Base-by-base conservation (phyloP, 176 grass and related monocot species). In the Saccharum officinarum region DNA sequence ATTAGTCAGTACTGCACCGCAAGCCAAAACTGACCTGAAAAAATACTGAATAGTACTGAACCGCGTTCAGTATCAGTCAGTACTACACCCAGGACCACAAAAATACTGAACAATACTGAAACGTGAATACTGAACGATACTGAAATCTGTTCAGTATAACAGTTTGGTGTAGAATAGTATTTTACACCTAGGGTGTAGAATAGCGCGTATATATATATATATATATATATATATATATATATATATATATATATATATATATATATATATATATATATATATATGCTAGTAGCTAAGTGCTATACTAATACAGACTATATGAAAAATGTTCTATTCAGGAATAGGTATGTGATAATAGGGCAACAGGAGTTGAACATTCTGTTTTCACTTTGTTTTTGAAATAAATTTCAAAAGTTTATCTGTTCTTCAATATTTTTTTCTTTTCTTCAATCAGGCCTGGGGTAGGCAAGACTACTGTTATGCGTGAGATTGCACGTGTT, bases 381-480 rank as follows among this genome's bases (percentile, higher is more conserved):
- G 3, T 74, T 69, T 49, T 8, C 57, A 67, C 5, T 17, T 69
- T 38, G 17, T 40, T 60, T 62, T 85, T 41, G 17, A 69, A 79
- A 44, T 11, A 25, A 42, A 30, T 4, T 75, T 47, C 37, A 38
- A 70, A 67, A 74, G 6, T 7, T 66, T 25, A 33, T 12, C 2
- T 46, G 4, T 68, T 73, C 37, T 64, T 65, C 41, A 62, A 2
- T 55, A 37, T 6, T 67, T 26, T 82, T 71, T 85, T 69, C 4
- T 71, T 76, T 87, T 80, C 18, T 85, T 79, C 18, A 37, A 14
- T 50, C 78, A 98, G 96, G 61, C 96, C 96, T 79, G 96, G 96
- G 68, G 96, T 98, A 79, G 96, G 96, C 64, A 98, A 98, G 84
- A 98, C 93, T 69, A 98, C 96, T 67, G 93, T 98, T 77, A 98